phyloP scores from a whole-genome alignment of 2,329 filamentous ascomycete genomes.

The Anthostomella pinea region DNA sequence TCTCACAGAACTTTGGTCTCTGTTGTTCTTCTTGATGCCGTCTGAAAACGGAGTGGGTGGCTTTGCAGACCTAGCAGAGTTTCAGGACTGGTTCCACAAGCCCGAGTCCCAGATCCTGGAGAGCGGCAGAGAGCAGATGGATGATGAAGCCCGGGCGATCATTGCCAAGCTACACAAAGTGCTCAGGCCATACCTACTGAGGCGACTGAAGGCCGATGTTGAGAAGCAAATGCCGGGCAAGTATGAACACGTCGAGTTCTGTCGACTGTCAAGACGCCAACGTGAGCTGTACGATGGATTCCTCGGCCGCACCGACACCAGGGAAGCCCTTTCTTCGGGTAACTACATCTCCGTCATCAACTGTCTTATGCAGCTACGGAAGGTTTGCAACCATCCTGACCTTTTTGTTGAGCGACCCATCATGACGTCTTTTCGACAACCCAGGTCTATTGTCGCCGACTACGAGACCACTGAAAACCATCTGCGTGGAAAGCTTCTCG shows the following conservation, averaged over 20 bases:
- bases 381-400: constrained; percentile 98
- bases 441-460: constrained; percentile 69
- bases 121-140: constrained; percentile 88
- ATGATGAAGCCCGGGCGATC: constrained; percentile 87
- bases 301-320: constrained; percentile 83
- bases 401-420: constrained; percentile 94
- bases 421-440: constrained; percentile 94
- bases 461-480: constrained; percentile 72
- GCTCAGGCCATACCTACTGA: constrained; percentile 83
- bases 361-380: constrained; percentile 93
- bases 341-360: constrained; percentile 99
- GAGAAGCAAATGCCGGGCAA: constrained; percentile 99
- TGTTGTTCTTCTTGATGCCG: constrained; percentile 95
- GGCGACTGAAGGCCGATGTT: constrained; percentile 90
- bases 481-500: constrained; percentile 64
- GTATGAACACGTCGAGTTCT: constrained; percentile 96
- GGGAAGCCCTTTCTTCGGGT: constrained; percentile 82
- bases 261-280: constrained; percentile 90
- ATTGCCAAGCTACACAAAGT: constrained; percentile 94
- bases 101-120: constrained; percentile 96
- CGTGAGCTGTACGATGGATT: constrained; percentile 96
- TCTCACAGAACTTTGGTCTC: constrained; percentile 91
- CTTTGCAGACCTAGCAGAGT: constrained; percentile 92
- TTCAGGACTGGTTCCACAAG: constrained; percentile 92
- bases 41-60: constrained; percentile 82